Percentiles rank a stretch among this genome's conserved stretches.
phyloP scores from a whole-genome alignment of 352 stramenopile genomes.

The Phytophthora ramorum region DNA sequence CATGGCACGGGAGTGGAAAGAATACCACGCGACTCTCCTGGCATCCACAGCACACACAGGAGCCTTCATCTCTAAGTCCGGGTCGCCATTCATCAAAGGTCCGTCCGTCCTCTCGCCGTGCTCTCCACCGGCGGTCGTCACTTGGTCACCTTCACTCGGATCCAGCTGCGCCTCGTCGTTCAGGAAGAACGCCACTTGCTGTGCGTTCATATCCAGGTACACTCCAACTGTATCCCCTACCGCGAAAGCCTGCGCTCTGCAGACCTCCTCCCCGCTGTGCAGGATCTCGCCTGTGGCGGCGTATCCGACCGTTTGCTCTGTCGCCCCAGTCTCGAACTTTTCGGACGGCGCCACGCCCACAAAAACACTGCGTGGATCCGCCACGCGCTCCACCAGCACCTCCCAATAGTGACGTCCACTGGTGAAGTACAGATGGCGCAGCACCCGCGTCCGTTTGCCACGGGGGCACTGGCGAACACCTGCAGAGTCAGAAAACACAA shows the following conservation, averaged over 20 bases:
- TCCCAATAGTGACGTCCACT: constrained; percentile 63
- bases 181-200: constrained; percentile 49
- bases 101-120: constrained; percentile 6
- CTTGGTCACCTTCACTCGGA: neutral
- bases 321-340: constrained; percentile 32
- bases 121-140: neutral
- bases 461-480: constrained; percentile 30
- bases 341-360: constrained; percentile 43
- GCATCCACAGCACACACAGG: constrained; percentile 2
- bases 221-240: constrained; percentile 54
- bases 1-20: constrained; percentile 28
- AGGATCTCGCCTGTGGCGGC: constrained; percentile 43
- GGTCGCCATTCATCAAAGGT: neutral
- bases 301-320: constrained; percentile 44
- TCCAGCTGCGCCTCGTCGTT: constrained; percentile 43
- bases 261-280: constrained; percentile 42
- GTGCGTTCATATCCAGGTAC: constrained; percentile 55
- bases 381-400: constrained; percentile 43
- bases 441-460: constrained; percentile 36
- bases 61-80: constrained; percentile 31
- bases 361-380: constrained; percentile 30
- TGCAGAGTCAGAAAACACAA: constrained; percentile 8
- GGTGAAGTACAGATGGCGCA: constrained; percentile 63
- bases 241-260: constrained; percentile 33
- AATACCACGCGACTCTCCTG: constrained; percentile 29